Conservation (phyloP, 306 rosid species). For the Rubus idaeus region DNA sequence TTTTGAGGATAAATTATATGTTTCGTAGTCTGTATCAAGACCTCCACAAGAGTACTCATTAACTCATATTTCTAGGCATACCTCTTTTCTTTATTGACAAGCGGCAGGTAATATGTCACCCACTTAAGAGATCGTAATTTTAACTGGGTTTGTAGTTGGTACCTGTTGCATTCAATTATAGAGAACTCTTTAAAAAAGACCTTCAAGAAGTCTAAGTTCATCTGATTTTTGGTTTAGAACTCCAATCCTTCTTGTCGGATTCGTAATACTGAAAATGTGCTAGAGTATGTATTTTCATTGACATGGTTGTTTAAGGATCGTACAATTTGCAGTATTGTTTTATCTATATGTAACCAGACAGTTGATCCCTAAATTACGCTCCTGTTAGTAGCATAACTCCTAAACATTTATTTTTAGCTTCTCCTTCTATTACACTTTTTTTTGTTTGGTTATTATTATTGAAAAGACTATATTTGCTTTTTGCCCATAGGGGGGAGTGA, state of each 20-base stretch:
- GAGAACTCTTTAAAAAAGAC: background rate
- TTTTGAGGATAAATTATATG: background rate
- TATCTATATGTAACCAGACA: background rate
- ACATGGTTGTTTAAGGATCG: background rate
- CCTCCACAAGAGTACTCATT: background rate
- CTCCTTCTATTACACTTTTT: background rate
- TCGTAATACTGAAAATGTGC: background rate
- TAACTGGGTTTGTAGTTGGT: background rate
- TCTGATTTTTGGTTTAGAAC: background rate
- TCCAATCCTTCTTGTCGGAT: background rate
- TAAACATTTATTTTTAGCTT: background rate
- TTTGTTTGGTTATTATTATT: background rate
- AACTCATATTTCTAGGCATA: background rate
- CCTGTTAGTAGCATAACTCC: background rate
- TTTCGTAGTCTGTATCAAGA: background rate
- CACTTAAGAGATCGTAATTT: background rate
- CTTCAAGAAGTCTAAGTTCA: background rate
- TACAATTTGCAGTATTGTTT: background rate
- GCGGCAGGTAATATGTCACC: background rate
- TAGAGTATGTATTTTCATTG: background rate
- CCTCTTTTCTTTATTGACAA: background rate
- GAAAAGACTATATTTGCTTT: background rate
- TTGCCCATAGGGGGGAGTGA: conserved; percentile 49
- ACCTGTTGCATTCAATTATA: background rate
- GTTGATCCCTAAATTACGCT: background rate